Percentiles rank a stretch among this genome's conserved stretches.
Evolutionary conservation across 2,329 filamentous ascomycete genomes (phyloP).

Genomic region (Hypoxylon sp.): DNA sequence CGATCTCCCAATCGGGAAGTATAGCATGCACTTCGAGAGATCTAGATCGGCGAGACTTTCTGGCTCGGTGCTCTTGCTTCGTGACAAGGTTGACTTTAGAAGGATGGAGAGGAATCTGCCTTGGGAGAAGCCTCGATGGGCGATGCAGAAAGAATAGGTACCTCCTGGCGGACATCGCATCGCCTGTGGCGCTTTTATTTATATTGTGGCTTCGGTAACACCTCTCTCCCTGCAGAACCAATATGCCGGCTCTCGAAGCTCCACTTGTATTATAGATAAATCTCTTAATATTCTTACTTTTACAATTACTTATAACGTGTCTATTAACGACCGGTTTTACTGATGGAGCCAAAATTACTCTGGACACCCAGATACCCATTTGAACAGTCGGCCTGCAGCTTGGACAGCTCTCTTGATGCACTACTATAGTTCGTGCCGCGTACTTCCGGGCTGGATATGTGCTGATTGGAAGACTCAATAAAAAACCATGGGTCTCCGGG

Average conservation of each 20-base stretch:
- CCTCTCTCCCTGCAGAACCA: neutral
- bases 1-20: neutral
- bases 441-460: neutral
- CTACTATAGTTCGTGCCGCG: neutral
- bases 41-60: neutral
- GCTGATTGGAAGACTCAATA: neutral
- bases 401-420: neutral
- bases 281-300: too few relatives aligned
- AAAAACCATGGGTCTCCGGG: neutral
- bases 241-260: neutral
- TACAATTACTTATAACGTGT: neutral
- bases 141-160: neutral
- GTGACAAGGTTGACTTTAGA: neutral
- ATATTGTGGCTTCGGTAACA: neutral
- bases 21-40: neutral
- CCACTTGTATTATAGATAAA: neutral
- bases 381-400: neutral
- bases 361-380: neutral
- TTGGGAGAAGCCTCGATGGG: neutral
- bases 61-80: neutral
- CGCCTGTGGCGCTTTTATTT: neutral
- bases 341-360: neutral
- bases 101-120: slow-evolving; percentile 2
- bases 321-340: neutral
- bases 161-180: neutral